These are phyloP conservation scores for Aspergillus carlsbadensis DNA, from an alignment of 495 filamentous ascomycete species.

Conservation along the genomic window DNA sequence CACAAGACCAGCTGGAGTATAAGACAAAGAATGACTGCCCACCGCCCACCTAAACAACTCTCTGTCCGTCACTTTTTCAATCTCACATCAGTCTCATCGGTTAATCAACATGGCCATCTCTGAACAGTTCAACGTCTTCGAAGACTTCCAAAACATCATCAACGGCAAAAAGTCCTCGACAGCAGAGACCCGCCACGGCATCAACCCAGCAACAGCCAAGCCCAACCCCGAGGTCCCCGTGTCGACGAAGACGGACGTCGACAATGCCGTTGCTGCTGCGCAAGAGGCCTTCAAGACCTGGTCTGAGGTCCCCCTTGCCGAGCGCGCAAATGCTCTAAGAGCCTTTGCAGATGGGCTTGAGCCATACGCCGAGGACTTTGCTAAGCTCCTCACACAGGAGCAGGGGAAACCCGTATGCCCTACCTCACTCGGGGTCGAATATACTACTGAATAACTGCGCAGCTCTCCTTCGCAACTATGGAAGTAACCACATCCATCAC, in stretches of 20 bases:
- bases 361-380: slow-evolving; percentile 40
- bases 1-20: no score
- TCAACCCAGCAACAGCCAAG: slow-evolving; percentile 41
- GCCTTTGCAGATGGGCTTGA: slow-evolving; percentile 45
- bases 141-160: slow-evolving; percentile 40
- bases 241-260: slow-evolving; percentile 48
- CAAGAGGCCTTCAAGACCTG: slow-evolving; percentile 46
- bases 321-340: slow-evolving; percentile 50
- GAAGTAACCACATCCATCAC: background rate
- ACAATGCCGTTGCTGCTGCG: slow-evolving; percentile 45
- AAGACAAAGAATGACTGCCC: no score
- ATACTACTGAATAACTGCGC: background rate
- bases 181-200: slow-evolving; percentile 1
- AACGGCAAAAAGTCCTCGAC: slow-evolving; percentile 39
- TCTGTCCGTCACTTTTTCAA: no score
- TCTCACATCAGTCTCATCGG: no score
- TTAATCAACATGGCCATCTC: no score
- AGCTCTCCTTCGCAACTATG: slow-evolving; percentile 1
- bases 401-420: slow-evolving; percentile 43
- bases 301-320: slow-evolving; percentile 39
- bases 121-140: slow-evolving; percentile 1
- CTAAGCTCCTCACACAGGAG: slow-evolving; percentile 44
- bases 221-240: slow-evolving; percentile 54
- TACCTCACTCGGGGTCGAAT: background rate
- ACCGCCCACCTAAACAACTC: no score